Evolutionary conservation across 2,329 filamentous ascomycete species (phyloP).

Genomic region (Anthostomella pinea): DNA sequence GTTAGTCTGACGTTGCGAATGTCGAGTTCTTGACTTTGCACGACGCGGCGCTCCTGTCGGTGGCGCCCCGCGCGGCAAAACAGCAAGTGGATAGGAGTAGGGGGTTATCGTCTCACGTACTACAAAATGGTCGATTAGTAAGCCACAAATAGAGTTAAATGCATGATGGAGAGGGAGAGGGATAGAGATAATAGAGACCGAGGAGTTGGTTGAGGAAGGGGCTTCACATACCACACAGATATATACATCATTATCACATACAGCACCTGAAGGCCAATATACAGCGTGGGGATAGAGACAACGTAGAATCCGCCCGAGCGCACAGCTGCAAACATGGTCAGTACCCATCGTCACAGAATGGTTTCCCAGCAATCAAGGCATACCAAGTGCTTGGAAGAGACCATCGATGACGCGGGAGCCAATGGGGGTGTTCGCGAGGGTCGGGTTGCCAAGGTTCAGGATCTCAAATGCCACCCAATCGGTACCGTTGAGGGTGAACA

Average conservation of each 20-base stretch:
- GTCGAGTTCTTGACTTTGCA: too few relatives aligned
- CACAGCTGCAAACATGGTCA: conserved; percentile 43
- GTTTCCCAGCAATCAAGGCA: conserved; percentile 10
- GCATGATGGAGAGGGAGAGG: too few relatives aligned
- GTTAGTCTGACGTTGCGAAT: too few relatives aligned
- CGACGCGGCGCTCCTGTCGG: too few relatives aligned
- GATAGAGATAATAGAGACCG: too few relatives aligned
- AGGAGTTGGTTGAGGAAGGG: too few relatives aligned
- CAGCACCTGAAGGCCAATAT: conserved; percentile 45
- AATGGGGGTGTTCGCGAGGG: conserved; percentile 48
- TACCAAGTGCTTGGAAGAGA: conserved; percentile 60
- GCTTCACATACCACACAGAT: too few relatives aligned
- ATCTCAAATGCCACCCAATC: conserved; percentile 67
- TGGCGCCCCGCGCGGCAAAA: too few relatives aligned
- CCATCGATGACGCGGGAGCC: conserved; percentile 60
- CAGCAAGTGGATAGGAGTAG: too few relatives aligned
- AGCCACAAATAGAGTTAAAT: too few relatives aligned
- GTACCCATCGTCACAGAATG: not conserved
- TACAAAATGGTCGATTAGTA: too few relatives aligned
- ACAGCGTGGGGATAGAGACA: conserved; percentile 54
- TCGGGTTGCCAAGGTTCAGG: conserved; percentile 60
- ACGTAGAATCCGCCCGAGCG: conserved; percentile 66
- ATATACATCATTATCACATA: conserved; percentile 52
- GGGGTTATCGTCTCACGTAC: too few relatives aligned
- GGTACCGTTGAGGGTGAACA: conserved; percentile 57